Evolutionary conservation across 2,329 filamentous ascomycete genomes (phyloP), one percentile per base, ranked within the genome.

Genomic region (Fusarium sp.): DNA sequence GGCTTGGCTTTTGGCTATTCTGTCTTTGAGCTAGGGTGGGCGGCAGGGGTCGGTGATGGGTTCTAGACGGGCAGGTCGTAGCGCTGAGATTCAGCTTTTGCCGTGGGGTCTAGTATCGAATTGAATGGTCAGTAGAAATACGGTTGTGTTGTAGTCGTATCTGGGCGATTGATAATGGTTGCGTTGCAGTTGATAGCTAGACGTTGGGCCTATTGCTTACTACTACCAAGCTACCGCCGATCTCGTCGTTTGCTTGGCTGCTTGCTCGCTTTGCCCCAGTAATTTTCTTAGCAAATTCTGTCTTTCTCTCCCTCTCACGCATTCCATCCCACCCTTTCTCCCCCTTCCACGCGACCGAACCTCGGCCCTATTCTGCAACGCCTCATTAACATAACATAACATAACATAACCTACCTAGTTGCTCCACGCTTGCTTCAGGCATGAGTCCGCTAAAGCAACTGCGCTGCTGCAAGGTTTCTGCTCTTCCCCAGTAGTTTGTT

Each of bases 401-500:
- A 29, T 54, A 26, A 57, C 36, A 59, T 32, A 46, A 5, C 22
- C 43, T 24, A 34, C 28, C 43, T 29, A 41, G 35, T 39, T 41
- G 51, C 43, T 49, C 34, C 36, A 36, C 48, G 48, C 38, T 44
- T 44, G 28, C 38, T 35, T 22, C 43, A 44, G 11, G 13, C 8
- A 25, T 49, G 46, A 32, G 41, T 50, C 60, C 53, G 26, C 39
- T 59, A 50, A 53, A 43, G 44, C 24, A 35, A 47, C 19, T 32
- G n/a, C 28, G 40, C 47, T 25, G n/a, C 22, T 61, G 50, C 61
- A 64, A 57, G 61, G 49, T 59, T 44, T 44, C 34, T 44, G 35
- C 40, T 25, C 24, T 49, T 54, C 58, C 48, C 61, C 61, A 64
- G 61, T 65, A 53, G 47, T 26, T 50, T 55, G 52, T 61, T 59